Conservation (phyloP, 2,329 filamentous ascomycete species). For the Mycosphaerella arachidis region DNA sequence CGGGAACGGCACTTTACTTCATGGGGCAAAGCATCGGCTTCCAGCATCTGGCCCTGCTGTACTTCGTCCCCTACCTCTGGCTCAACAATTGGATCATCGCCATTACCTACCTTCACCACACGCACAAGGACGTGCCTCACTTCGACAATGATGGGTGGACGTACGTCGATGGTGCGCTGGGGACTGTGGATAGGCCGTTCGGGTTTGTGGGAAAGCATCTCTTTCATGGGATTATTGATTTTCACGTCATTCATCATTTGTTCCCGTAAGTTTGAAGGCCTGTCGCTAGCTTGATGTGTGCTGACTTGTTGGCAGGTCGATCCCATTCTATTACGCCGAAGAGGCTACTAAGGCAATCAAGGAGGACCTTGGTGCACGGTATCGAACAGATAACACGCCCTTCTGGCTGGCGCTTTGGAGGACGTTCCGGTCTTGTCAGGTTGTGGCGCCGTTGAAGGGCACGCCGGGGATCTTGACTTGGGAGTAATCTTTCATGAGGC, state of each 20-base stretch:
- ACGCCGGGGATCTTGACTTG: conserved; percentile 6
- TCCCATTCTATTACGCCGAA: conserved; percentile 56
- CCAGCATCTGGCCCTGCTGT: conserved; percentile 28
- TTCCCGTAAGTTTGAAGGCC: conserved; percentile 38
- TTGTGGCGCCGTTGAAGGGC: conserved; percentile 75
- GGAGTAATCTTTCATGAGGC: background rate
- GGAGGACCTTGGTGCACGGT: conserved; percentile 53
- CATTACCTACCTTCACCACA: conserved; percentile 73
- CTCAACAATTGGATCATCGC: conserved; percentile 69
- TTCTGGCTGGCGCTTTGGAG: conserved; percentile 79
- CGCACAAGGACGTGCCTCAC: conserved; percentile 54
- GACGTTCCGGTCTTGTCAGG: conserved; percentile 79
- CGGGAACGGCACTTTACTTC: conserved; percentile 49
- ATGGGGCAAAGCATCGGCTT: conserved; percentile 25
- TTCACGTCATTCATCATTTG: conserved; percentile 58
- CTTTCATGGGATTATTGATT: conserved; percentile 63
- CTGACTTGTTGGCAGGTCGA: conserved; percentile 26
- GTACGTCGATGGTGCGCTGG: conserved; percentile 58
- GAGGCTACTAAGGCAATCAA: conserved; percentile 43
- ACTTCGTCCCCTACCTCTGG: conserved; percentile 63
- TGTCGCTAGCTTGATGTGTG: background rate
- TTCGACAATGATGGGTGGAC: conserved; percentile 58
- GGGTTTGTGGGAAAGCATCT: conserved; percentile 61
- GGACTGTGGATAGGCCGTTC: conserved; percentile 61
- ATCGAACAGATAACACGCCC: conserved; percentile 31